Evolutionary conservation across 495 filamentous ascomycete genomes (phyloP).

Genomic region (Daldinia vernicosa): DNA sequence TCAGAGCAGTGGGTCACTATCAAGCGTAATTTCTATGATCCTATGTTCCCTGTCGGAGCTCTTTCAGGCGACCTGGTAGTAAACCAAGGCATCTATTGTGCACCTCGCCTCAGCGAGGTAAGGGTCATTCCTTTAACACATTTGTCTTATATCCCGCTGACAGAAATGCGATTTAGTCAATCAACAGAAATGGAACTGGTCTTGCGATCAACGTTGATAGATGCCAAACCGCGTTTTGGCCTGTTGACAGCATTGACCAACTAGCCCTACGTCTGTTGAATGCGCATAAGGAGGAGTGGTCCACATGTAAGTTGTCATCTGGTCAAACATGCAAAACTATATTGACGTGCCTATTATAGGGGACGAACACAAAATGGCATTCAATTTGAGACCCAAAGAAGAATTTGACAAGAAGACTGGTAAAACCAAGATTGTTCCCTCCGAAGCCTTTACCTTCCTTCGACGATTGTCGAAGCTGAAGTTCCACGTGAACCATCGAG

Average conservation of each 20-base stretch:
- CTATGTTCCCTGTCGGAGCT: slow-evolving; percentile 6
- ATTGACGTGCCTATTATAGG: slow-evolving; percentile 15
- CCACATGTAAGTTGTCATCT: slow-evolving; percentile 18
- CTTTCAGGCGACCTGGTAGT: slow-evolving; percentile 63
- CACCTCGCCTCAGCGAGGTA: slow-evolving; percentile 73
- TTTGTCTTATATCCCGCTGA: slow-evolving; percentile 9
- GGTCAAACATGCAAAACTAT: background rate
- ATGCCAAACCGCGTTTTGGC: slow-evolving; percentile 81
- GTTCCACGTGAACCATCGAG: slow-evolving; percentile 71
- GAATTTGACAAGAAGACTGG: background rate
- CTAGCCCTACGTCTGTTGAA: slow-evolving; percentile 33
- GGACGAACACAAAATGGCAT: background rate
- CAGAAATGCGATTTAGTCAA: slow-evolving; percentile 37
- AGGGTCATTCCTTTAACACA: slow-evolving; percentile 26
- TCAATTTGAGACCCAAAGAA: background rate
- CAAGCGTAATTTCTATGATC: slow-evolving; percentile 82
- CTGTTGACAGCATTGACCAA: slow-evolving; percentile 48
- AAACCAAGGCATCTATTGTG: slow-evolving; percentile 85
- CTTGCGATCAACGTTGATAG: slow-evolving; percentile 85
- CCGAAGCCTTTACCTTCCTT: slow-evolving; percentile 59
- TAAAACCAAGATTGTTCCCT: slow-evolving; percentile 26
- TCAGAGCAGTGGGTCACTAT: slow-evolving; percentile 69
- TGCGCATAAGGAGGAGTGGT: slow-evolving; percentile 17
- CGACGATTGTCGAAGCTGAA: slow-evolving; percentile 69
- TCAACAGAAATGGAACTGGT: slow-evolving; percentile 58